Percentiles rank a stretch among this genome's conserved stretches.
Conservation (phyloP, 768 basidiomycete genomes). For the Boletus rex-veris region DNA sequence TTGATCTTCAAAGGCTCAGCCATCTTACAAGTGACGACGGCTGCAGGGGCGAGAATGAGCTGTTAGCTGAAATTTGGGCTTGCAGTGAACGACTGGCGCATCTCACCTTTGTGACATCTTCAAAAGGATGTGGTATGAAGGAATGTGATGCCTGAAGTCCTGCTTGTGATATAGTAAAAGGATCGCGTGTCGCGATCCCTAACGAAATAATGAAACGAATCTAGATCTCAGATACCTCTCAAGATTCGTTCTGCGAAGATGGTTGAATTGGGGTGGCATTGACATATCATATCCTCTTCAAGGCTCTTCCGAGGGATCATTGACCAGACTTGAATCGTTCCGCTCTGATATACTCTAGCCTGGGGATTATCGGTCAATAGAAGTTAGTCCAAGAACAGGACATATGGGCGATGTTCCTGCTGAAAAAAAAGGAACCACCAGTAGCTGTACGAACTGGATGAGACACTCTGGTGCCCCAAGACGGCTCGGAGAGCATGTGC, state of each 20-base stretch:
- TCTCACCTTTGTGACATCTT: background rate
- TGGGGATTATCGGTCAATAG: background rate
- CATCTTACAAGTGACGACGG: background rate
- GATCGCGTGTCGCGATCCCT: constrained; percentile 7
- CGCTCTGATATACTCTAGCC: background rate
- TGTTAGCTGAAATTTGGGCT: background rate
- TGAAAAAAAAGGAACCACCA: too few relatives aligned
- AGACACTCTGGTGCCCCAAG: background rate
- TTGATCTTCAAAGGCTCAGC: background rate
- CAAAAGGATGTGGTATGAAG: background rate
- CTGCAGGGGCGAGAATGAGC: too few relatives aligned
- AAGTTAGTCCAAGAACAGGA: background rate
- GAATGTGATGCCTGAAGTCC: background rate
- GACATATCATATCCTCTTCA: background rate
- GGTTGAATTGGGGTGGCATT: background rate
- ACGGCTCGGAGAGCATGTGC: background rate
- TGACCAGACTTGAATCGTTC: background rate
- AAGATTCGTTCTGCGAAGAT: background rate
- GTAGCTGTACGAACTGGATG: too few relatives aligned
- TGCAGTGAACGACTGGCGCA: background rate
- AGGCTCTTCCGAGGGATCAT: background rate
- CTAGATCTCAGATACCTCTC: constrained; percentile 11
- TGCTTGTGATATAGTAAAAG: constrained; percentile 8
- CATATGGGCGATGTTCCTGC: too few relatives aligned
- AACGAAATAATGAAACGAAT: constrained; percentile 9